Conservation (phyloP, 176 grass and related monocot species). For the Oryza rufipogon region DNA sequence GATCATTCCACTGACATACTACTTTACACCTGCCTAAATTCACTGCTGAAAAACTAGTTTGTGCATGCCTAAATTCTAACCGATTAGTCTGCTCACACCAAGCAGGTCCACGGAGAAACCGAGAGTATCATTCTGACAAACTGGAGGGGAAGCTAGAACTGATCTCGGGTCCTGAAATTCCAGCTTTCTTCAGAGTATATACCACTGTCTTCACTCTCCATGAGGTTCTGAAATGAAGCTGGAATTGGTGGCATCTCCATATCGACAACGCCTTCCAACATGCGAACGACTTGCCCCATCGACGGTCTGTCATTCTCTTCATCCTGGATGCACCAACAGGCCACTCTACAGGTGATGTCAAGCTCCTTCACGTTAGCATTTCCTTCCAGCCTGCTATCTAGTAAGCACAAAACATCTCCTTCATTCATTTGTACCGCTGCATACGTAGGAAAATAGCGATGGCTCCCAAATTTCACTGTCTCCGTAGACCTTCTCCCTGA, state of each 20-base stretch:
- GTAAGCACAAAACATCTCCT: constrained; percentile 49
- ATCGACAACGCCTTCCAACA: constrained; percentile 37
- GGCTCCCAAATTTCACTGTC: neutral
- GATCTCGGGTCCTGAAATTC: neutral
- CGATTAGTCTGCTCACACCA: neutral
- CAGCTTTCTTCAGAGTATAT: constrained; percentile 25
- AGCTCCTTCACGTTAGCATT: constrained; percentile 43
- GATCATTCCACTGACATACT: neutral
- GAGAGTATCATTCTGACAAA: neutral
- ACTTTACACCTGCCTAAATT: neutral
- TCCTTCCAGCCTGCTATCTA: constrained; percentile 44
- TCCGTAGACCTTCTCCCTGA: constrained; percentile 43
- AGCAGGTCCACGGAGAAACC: neutral
- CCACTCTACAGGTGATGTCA: constrained; percentile 37
- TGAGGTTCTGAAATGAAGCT: constrained; percentile 34
- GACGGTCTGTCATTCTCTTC: constrained; percentile 42
- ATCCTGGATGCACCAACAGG: constrained; percentile 67
- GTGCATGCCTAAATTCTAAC: neutral
- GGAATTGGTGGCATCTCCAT: constrained; percentile 48
- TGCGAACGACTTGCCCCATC: constrained; percentile 53
- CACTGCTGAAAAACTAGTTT: neutral
- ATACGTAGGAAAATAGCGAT: constrained; percentile 43
- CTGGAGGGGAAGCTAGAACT: neutral
- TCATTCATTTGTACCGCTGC: constrained; percentile 39
- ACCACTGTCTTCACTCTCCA: constrained; percentile 30